These are phyloP conservation scores for Physocladia obscura DNA, from an alignment of 192 early-diverging fungal genomes.

Conservation along the genomic window DNA sequence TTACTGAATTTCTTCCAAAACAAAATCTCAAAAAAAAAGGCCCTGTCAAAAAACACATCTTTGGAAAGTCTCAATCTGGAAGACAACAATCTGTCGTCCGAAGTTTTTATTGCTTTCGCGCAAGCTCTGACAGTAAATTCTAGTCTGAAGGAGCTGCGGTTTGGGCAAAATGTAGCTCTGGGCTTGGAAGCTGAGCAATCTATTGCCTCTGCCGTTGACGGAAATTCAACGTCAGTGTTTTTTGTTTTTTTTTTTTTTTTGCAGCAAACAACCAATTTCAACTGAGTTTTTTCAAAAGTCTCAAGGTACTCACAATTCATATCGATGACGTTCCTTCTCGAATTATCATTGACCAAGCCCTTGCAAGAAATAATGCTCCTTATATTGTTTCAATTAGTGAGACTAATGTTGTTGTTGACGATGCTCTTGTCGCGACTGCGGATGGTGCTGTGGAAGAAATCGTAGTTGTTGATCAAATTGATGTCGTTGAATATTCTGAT, in stretches of 20 bases:
- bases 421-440: background rate
- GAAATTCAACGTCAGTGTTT: background rate
- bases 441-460: background rate
- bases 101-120: constrained; percentile 46
- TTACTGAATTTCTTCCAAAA: no score
- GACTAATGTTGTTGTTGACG: background rate
- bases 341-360: constrained; percentile 38
- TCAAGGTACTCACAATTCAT: constrained; percentile 37
- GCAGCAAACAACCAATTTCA: no score
- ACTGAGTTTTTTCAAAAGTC: background rate
- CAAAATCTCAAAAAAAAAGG: no score
- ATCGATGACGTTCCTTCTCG: constrained; percentile 43
- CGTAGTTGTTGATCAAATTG: background rate
- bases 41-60: constrained; percentile 32
- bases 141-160: constrained; percentile 38
- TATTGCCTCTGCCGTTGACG: background rate
- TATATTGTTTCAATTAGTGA: background rate
- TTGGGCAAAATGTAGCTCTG: constrained; percentile 32
- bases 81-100: constrained; percentile 40
- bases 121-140: constrained; percentile 34
- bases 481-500: background rate
- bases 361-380: constrained; percentile 50
- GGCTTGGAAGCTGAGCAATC: constrained; percentile 1
- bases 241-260: background rate
- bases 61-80: constrained; percentile 42